Evolutionary conservation across 108 stramenopile species (phyloP), one percentile per base, ranked within the genome.

Genomic region (Cyclotella distinguenda): DNA sequence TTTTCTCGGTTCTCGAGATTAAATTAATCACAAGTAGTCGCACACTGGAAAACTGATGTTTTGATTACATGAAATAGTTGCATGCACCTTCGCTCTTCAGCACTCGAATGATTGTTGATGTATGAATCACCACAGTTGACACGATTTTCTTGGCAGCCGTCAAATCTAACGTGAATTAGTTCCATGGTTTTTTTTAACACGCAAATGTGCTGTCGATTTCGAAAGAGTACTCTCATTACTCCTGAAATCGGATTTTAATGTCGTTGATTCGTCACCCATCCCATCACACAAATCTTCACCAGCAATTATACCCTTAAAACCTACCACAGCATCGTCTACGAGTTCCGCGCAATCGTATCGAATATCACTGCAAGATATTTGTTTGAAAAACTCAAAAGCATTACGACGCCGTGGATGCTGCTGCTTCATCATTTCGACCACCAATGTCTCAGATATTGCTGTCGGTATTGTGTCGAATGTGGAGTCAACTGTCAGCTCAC

Each of bases 241-340:
- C 9, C 11, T 44, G n/a, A n/a, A 16, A 32, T 7, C 32, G 31
- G 21, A 25, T 6, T 51, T 26, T 33, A 56, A 48, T 7, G 47
- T 48, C 47, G 16, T 7, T 48, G 47, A 18, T 32, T 35, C 55
- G 4, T 60, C 59, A 45, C n/a, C 43, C 43, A 60, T 1, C 4
- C 27, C 28, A 40, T 82, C 79, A 60, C 79, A 82, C 31, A 86
- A 33, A 63, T 79, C 82, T 32, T 68, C 54, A 50, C 77, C 81
- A 33, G 64, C 66, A 51, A 39, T 16, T 70, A 79, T 60, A 44
- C 43, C 40, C 18, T 19, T 59, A 38, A 38, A 59, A 44, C 47
- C 61, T 38, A 34, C 61, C 19, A 47, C 46, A 22, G 61, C 47
- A 34, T 62, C 61, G 21, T 62, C 61, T 19, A 62, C 26, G 6